Evolutionary conservation across 768 basidiomycete species (phyloP).

Genomic region (Hericium coralloides): DNA sequence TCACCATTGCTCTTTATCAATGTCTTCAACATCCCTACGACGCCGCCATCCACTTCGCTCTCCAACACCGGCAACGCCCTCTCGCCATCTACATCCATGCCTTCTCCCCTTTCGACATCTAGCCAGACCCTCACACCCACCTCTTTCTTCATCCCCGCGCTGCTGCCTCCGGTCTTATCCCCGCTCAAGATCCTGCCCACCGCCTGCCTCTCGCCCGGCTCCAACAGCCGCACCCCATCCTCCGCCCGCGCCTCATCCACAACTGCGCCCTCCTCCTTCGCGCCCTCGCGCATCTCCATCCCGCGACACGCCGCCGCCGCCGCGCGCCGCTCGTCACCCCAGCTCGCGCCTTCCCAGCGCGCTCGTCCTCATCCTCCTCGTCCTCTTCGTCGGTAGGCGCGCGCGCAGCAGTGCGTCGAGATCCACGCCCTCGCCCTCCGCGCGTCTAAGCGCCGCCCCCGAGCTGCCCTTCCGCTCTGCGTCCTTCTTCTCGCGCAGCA

Average conservation of each 20-base stretch:
- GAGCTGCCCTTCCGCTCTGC: conserved; percentile 7
- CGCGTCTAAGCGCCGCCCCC: conserved; percentile 9
- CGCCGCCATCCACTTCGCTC: not conserved
- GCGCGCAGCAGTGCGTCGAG: conserved; percentile 1
- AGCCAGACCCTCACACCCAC: conserved; percentile 27
- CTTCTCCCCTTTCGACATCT: not conserved
- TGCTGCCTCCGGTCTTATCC: conserved; percentile 11
- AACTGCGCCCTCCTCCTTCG: conserved; percentile 11
- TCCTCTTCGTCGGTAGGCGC: conserved; percentile 6
- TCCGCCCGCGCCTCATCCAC: conserved; percentile 11
- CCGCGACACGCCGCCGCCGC: not conserved
- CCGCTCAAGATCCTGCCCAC: conserved; percentile 22
- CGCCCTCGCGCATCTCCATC: conserved; percentile 1
- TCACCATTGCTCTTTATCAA: not conserved
- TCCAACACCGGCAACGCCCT: not conserved
- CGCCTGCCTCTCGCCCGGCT: conserved; percentile 20
- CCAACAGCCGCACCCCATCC: conserved; percentile 22
- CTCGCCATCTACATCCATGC: not conserved
- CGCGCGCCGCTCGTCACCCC: conserved; percentile 6
- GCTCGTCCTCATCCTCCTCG: conserved; percentile 5
- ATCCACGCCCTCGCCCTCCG: conserved; percentile 5
- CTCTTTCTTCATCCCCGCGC: conserved; percentile 6
- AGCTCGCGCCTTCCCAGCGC: not conserved
- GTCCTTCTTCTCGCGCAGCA: conserved; percentile 10
- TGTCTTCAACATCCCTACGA: conserved; percentile 2